Conservation (phyloP, 192 early-diverging fungal genomes). For the Dimargaris cristalligena region DNA sequence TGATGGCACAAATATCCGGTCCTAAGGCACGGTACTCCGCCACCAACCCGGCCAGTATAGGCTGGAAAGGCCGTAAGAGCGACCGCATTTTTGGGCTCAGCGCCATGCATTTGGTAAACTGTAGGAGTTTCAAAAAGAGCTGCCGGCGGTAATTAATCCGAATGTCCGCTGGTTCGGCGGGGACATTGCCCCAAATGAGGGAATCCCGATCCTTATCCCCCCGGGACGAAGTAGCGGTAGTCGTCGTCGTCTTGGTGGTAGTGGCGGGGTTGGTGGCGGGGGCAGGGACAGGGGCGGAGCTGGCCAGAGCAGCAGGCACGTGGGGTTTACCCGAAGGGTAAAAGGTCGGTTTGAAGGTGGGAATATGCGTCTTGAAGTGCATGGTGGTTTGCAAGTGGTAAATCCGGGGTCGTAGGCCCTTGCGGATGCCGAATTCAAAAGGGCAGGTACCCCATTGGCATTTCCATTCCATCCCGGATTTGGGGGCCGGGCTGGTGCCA, state of each 20-base stretch:
- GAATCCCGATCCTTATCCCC: background rate
- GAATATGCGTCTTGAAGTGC: background rate
- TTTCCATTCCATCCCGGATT: background rate
- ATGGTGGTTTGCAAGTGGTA: background rate
- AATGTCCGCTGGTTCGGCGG: background rate
- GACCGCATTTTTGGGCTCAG: background rate
- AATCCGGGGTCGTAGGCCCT: background rate
- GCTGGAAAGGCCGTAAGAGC: no score
- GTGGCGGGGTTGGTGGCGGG: background rate
- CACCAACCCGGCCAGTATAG: no score
- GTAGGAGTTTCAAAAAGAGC: background rate
- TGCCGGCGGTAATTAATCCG: background rate
- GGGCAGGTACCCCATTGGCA: background rate
- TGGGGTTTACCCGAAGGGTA: background rate
- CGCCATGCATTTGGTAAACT: background rate
- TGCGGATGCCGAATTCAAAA: background rate
- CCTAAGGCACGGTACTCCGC: no score
- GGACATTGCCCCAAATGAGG: background rate
- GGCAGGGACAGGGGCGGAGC: background rate
- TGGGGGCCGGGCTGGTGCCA: no score
- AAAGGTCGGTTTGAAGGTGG: background rate
- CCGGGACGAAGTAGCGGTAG: background rate
- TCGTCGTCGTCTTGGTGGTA: background rate
- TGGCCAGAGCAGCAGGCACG: background rate
- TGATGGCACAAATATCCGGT: no score